Evolutionary conservation across 257 asterid genomes (phyloP).

Genomic region (Przewalskia tangutica): DNA sequence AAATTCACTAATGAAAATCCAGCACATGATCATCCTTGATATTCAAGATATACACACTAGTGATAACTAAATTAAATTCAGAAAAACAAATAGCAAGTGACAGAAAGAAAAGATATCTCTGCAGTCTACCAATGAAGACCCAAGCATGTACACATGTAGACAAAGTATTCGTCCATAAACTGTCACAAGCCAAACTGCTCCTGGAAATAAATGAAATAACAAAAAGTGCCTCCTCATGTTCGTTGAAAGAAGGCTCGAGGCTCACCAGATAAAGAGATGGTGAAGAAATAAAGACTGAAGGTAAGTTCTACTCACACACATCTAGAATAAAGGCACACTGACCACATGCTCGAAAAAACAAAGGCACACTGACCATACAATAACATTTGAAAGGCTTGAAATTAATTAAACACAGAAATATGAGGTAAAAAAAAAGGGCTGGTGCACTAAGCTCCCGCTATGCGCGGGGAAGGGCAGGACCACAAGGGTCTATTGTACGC

Average conservation of each 20-base stretch:
- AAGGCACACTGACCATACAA: not conserved
- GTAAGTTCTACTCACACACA: not conserved
- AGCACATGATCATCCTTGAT: not conserved
- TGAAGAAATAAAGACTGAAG: not conserved
- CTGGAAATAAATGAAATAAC: not conserved
- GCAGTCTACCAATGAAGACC: too few relatives aligned
- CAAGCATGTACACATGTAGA: too few relatives aligned
- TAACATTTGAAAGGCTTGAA: not conserved
- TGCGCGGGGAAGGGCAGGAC: too few relatives aligned
- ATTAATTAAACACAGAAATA: not conserved
- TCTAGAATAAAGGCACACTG: not conserved
- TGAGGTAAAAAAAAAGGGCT: not conserved
- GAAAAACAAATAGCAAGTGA: too few relatives aligned
- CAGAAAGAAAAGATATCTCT: too few relatives aligned
- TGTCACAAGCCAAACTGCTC: not conserved
- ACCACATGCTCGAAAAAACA: not conserved
- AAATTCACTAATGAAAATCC: not conserved
- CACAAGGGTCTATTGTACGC: too few relatives aligned
- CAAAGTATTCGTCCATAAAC: not conserved
- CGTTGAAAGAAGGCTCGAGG: not conserved
- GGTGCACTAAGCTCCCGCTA: too few relatives aligned
- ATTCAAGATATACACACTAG: not conserved
- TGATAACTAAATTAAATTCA: not conserved
- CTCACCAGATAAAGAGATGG: not conserved
- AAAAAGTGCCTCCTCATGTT: not conserved